These are phyloP conservation scores for Golubevia pallescens DNA, from an alignment of 1,284 basidiomycete genomes.

Conservation along the genomic window DNA sequence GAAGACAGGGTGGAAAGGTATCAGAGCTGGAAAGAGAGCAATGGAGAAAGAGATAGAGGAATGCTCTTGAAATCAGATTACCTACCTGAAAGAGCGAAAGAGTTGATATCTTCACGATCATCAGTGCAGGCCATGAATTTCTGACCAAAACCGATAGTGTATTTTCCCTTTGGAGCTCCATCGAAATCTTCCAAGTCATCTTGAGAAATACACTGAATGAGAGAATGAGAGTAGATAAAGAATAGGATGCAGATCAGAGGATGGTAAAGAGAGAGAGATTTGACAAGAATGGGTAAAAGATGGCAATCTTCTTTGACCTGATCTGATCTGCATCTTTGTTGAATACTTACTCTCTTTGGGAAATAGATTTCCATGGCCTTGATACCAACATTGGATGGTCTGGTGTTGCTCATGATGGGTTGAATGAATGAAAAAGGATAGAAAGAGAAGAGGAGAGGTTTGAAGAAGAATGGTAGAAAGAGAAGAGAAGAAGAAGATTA, in stretches of 20 bases:
- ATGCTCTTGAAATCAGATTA: constrained; percentile 16
- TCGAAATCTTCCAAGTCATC: constrained; percentile 93
- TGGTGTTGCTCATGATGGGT: constrained; percentile 64
- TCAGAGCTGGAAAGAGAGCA: background rate
- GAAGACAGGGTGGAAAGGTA: constrained; percentile 1
- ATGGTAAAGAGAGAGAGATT: background rate
- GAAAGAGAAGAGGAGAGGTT: too few relatives aligned
- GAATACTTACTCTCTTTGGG: constrained; percentile 77
- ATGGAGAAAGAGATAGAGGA: constrained; percentile 9
- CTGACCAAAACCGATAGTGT: constrained; percentile 98
- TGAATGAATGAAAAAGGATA: too few relatives aligned
- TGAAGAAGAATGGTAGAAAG: too few relatives aligned
- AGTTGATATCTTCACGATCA: constrained; percentile 96
- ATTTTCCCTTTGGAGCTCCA: constrained; percentile 93
- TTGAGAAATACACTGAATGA: constrained; percentile 84
- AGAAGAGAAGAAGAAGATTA: too few relatives aligned
- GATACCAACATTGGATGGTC: constrained; percentile 89
- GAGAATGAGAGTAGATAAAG: background rate
- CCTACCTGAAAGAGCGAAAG: constrained; percentile 90
- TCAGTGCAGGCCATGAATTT: constrained; percentile 98
- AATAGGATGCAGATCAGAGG: background rate
- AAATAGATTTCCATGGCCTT: constrained; percentile 93
- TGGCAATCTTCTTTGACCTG: too few relatives aligned
- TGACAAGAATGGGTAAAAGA: too few relatives aligned
- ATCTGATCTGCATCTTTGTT: background rate